Evolutionary conservation across 139 green algal genomes (phyloP).

Genomic region (Chlorella sp.): DNA sequence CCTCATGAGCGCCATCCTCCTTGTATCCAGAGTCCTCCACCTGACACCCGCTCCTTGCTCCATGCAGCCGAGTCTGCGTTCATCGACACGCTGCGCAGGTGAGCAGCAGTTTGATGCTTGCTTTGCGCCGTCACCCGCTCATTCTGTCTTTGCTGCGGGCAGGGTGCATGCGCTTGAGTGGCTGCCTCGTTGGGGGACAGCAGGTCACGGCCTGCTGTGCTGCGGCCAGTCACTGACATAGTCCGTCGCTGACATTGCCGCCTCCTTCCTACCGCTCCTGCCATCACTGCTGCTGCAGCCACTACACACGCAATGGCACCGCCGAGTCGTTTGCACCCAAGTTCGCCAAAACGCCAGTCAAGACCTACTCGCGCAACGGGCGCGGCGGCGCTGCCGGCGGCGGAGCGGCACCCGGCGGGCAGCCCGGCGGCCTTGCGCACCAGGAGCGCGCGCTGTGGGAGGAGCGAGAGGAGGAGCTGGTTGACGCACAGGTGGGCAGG

Average conservation of each 20-base stretch:
- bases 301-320: conserved; percentile 20
- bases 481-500: conserved; percentile 11
- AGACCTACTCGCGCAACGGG: not conserved
- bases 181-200: no score
- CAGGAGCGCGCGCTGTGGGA: conserved; percentile 27
- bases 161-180: no score
- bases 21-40: no score
- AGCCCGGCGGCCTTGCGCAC: not conserved
- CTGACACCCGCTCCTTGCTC: not conserved
- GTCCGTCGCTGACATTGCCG: no score
- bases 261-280: no score
- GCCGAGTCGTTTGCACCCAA: not conserved
- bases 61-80: conserved; percentile 6
- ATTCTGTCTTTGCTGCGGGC: no score
- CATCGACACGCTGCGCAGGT: conserved; percentile 16
- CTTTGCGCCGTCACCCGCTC: no score
- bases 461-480: conserved; percentile 23
- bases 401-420: not conserved
- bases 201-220: no score
- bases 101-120: no score
- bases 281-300: no score
- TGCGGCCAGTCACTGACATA: no score
- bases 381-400: not conserved
- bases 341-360: not conserved
- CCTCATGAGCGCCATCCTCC: not conserved